Evolutionary conservation across 441 rosid species (phyloP).

Genomic region (Syzygium syzygioides): DNA sequence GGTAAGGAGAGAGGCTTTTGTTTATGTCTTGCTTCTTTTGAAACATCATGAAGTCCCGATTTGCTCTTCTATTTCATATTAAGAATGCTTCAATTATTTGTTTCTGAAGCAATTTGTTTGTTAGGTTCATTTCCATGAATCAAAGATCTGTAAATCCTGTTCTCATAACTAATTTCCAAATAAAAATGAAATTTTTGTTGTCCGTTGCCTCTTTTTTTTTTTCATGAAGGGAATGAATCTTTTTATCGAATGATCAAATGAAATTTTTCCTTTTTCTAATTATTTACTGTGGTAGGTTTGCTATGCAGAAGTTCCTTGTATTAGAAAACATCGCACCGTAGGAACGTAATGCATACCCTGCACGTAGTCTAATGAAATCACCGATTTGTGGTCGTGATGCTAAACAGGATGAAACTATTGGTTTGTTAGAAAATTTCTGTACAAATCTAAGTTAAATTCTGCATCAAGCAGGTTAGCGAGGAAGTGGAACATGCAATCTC

Average conservation of each 20-base stretch:
- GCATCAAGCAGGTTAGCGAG: constrained; percentile 44
- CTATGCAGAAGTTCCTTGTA: background rate
- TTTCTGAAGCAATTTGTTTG: background rate
- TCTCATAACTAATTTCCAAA: background rate
- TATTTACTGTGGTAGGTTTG: background rate
- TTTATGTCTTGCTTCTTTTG: background rate
- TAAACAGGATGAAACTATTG: background rate
- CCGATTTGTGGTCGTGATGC: background rate
- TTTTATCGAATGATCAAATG: background rate
- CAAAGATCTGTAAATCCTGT: background rate
- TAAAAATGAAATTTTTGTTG: background rate
- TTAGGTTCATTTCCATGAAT: background rate
- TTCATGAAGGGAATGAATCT: background rate
- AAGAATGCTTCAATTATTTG: background rate
- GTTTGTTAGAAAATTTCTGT: background rate
- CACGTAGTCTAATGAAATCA: background rate
- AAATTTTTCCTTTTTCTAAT: background rate
- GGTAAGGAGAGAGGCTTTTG: too few species aligned
- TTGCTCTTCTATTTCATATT: background rate
- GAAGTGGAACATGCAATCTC: constrained; percentile 31
- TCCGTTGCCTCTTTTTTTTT: background rate
- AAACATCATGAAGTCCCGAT: background rate
- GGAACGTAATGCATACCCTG: background rate
- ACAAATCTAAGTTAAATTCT: background rate
- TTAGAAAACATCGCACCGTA: background rate